A percentile compares a stretch with the other conserved stretches of the same genome.
These are phyloP conservation scores for Boletus rufocinnamomeus DNA, from an alignment of 768 basidiomycete genomes.

Conservation along the genomic window DNA sequence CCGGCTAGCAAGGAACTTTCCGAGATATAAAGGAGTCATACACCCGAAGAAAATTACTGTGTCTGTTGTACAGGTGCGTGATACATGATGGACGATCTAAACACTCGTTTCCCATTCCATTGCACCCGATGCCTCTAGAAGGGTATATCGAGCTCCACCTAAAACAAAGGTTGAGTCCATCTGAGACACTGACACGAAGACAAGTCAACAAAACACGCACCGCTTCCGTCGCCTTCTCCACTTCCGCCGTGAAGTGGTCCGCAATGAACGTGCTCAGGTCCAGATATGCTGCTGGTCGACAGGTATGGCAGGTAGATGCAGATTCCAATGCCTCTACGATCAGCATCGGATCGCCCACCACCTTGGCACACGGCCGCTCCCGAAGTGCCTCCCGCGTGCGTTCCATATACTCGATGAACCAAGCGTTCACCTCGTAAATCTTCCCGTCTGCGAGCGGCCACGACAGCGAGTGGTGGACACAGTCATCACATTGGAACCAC, in stretches of 20 bases:
- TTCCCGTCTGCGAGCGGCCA: conserved; percentile 38
- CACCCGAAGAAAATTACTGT: neutral
- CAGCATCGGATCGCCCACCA: conserved; percentile 32
- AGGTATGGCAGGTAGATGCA: conserved; percentile 30
- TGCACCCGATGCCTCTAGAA: conserved; percentile 19
- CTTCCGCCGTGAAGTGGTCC: conserved; percentile 32
- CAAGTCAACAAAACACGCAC: conserved; percentile 20
- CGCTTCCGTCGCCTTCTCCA: conserved; percentile 32
- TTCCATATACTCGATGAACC: conserved; percentile 40
- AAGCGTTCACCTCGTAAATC: conserved; percentile 38
- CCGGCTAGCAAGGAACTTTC: neutral
- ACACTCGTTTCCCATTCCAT: conserved; percentile 6
- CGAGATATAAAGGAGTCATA: neutral
- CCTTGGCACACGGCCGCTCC: conserved; percentile 35
- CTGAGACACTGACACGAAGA: conserved; percentile 7
- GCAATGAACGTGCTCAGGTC: conserved; percentile 36
- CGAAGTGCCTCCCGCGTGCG: conserved; percentile 32
- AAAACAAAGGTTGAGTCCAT: conserved; percentile 8
- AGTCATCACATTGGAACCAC: conserved; percentile 42
- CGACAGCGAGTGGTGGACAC: conserved; percentile 35
- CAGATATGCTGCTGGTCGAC: conserved; percentile 33
- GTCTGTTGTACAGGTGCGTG: conserved; percentile 13
- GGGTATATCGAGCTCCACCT: conserved; percentile 36
- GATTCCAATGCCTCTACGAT: conserved; percentile 35
- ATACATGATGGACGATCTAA: conserved; percentile 8